Base-by-base conservation (phyloP, 306 rosid genomes). In the Trifolium dubium region DNA sequence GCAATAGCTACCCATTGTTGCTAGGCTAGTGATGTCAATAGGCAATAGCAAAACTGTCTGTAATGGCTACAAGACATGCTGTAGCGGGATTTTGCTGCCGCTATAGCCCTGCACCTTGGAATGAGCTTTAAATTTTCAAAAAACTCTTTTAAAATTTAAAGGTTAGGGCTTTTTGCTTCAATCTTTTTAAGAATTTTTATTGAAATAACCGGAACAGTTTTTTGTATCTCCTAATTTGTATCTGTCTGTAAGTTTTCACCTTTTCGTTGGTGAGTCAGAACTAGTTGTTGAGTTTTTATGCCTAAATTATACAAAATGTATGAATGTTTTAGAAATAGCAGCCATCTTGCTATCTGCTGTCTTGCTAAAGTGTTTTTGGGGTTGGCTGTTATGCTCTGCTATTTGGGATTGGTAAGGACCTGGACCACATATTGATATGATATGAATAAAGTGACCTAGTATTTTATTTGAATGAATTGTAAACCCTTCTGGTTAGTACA, bases 401-500 rank as follows among this genome's bases (percentile, higher is more conserved):
- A 54, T 9, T 5, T 8, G 29, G 31, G 29, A 19, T 58, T 58
- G 9, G 7, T 29, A 58, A 58, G 34, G 70, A 53, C 7, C 17
- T 29, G 34, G 70, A 53, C 7, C 17, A 28, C 64, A 37, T 64
- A 50, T 23, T 30, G 0, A 39, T 63, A 63, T 30, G 43, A 66
- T 72, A 72, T 32, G 49, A 47, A 46, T 66, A 32, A 31, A 41
- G 58, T 30, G 61, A 53, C 49, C 34, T 41, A 19, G 23, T 66
- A 66, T 14, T 66, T 44, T 43, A 10, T 66, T 71, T 13, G 31
- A 63, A 74, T 73, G 64, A 65, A 66, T 61, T 32, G 28, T 34
- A 59, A 68, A 43, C 72, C 66, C 28, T 50, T 17, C 12, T n/a
- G 30, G 28, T 51, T 60, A 35, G 67, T 53, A 28, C 56, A 58